These are phyloP conservation scores for Cicer cuneatum DNA, from an alignment of 306 rosid genomes.

Conservation along the genomic window DNA sequence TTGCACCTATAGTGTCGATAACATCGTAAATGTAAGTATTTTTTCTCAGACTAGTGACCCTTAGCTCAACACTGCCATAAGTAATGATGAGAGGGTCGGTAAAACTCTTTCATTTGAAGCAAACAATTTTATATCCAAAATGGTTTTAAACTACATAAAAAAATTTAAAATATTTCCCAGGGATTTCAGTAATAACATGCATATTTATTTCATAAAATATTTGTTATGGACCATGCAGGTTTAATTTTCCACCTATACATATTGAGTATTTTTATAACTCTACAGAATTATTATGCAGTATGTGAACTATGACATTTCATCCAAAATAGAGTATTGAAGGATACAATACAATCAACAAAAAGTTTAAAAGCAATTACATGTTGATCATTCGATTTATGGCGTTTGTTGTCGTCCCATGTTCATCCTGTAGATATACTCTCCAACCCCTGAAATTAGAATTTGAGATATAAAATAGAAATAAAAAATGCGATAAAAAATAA, in stretches of 20 bases:
- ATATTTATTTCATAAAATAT: neutral
- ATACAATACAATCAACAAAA: conserved; percentile 2
- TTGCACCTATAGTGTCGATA: neutral
- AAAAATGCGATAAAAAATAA: neutral
- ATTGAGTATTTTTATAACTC: neutral
- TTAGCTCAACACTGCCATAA: neutral
- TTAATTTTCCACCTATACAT: neutral
- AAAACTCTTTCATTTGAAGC: too few relatives aligned
- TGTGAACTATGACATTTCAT: conserved; percentile 7
- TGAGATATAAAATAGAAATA: conserved; percentile 23
- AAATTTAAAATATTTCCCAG: neutral
- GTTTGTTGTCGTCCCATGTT: conserved; percentile 83
- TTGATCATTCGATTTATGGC: conserved; percentile 70
- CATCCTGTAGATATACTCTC: conserved; percentile 92
- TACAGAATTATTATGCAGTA: conserved; percentile 1
- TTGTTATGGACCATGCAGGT: neutral
- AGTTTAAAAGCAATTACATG: conserved; percentile 57
- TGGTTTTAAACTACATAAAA: neutral
- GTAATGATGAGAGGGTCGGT: too few relatives aligned
- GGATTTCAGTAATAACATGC: neutral
- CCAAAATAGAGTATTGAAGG: conserved; percentile 7
- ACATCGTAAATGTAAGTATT: neutral
- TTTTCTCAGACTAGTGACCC: neutral
- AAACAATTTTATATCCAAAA: neutral
- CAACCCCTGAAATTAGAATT: conserved; percentile 71